Evolutionary conservation across 1,284 basidiomycete species (phyloP).

Genomic region (Dichomitus squalens): DNA sequence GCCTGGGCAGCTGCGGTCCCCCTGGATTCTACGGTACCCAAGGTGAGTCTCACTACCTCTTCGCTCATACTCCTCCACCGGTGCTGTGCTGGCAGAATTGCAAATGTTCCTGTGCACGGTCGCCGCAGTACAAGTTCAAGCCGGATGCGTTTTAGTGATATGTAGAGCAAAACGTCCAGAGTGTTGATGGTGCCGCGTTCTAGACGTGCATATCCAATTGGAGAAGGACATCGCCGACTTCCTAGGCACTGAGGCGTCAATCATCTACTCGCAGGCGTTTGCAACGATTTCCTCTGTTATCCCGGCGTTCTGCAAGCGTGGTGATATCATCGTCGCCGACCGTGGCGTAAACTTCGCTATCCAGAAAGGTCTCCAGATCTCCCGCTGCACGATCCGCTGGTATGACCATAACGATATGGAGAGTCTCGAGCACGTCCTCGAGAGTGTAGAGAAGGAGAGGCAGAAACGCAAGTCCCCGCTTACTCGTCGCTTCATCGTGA

Average conservation of each 20-base stretch:
- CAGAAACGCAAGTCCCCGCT: constrained; percentile 82
- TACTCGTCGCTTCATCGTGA: constrained; percentile 94
- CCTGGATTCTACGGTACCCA: constrained; percentile 98
- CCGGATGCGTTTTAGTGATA: neutral
- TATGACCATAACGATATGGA: constrained; percentile 95
- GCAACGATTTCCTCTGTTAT: constrained; percentile 94
- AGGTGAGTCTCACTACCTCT: constrained; percentile 53
- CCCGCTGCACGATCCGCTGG: constrained; percentile 91
- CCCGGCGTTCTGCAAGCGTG: constrained; percentile 96
- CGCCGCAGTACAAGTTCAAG: neutral
- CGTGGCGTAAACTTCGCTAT: constrained; percentile 93
- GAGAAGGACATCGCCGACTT: constrained; percentile 92
- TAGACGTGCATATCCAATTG: constrained; percentile 91
- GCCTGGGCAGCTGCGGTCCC: constrained; percentile 95
- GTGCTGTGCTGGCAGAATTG: neutral
- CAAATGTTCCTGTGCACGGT: neutral
- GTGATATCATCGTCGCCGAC: constrained; percentile 98
- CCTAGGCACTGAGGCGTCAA: constrained; percentile 85
- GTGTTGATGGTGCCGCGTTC: neutral
- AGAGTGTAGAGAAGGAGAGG: constrained; percentile 84
- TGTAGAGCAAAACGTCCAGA: neutral
- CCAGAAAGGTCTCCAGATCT: constrained; percentile 97
- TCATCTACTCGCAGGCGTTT: constrained; percentile 96
- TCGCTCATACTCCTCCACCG: neutral
- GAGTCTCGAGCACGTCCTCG: constrained; percentile 87